Evolutionary conservation across 2,329 filamentous ascomycete genomes (phyloP).

Genomic region (Verticillium klebahnii): DNA sequence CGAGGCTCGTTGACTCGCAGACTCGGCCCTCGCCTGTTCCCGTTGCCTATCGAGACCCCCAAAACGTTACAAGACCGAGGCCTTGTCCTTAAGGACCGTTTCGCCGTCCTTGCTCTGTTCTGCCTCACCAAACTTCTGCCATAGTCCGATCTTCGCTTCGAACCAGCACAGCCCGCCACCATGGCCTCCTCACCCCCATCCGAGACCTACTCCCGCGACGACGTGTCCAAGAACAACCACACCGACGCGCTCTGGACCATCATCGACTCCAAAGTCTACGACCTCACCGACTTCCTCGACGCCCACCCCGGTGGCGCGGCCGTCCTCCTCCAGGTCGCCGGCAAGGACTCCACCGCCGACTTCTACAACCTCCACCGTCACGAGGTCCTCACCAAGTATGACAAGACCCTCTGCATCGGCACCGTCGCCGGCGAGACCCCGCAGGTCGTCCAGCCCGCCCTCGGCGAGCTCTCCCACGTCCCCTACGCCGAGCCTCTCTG

Average conservation of each 20-base stretch:
- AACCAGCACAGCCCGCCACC: constrained; percentile 5
- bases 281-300: constrained; percentile 79
- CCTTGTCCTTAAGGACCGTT: background rate
- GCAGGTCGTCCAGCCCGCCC: constrained; percentile 63
- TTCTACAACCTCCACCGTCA: constrained; percentile 93
- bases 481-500: constrained; percentile 85
- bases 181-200: constrained; percentile 29
- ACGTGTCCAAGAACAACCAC: constrained; percentile 72
- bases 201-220: constrained; percentile 53
- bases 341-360: constrained; percentile 72
- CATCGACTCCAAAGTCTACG: constrained; percentile 83
- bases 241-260: constrained; percentile 78
- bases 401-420: constrained; percentile 64
- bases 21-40: background rate
- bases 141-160: background rate
- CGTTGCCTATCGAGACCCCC: background rate
- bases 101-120: background rate
- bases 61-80: background rate
- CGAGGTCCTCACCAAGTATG: constrained; percentile 81
- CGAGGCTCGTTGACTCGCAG: background rate
- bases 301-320: constrained; percentile 79
- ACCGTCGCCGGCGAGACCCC: constrained; percentile 70
- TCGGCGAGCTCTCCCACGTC: constrained; percentile 69
- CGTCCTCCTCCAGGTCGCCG: constrained; percentile 75
- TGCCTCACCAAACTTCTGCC: background rate